phyloP scores from a whole-genome alignment of 495 filamentous ascomycete species.

The Immersiella caudata region DNA sequence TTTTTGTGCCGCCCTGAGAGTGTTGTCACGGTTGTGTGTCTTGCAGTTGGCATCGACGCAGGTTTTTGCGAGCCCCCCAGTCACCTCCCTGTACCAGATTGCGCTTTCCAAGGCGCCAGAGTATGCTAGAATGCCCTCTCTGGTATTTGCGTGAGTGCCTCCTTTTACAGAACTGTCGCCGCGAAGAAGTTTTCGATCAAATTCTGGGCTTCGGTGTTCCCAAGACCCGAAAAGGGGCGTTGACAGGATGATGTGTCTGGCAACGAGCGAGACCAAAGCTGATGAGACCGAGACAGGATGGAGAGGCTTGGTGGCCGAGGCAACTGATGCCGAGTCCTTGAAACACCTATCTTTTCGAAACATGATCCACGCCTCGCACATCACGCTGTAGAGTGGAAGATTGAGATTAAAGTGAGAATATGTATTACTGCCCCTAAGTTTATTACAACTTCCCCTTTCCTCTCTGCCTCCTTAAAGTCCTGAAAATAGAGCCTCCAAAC shows the following conservation, averaged over 20 bases:
- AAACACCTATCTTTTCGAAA: neutral
- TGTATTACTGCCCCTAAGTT: slow-evolving; percentile 5
- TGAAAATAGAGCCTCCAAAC: neutral
- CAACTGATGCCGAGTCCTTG: too few species aligned
- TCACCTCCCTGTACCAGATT: neutral
- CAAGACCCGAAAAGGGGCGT: neutral
- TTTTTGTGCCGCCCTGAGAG: neutral
- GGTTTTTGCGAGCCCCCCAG: neutral
- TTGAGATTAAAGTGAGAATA: neutral
- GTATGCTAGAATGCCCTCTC: neutral
- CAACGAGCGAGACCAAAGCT: neutral
- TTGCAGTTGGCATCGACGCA: neutral
- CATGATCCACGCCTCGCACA: neutral
- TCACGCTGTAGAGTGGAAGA: neutral
- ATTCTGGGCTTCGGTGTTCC: neutral
- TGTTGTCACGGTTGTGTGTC: neutral
- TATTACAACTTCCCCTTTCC: neutral
- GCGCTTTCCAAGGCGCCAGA: neutral
- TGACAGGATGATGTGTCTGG: neutral
- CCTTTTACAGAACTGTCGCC: neutral
- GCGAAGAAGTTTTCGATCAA: neutral
- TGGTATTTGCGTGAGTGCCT: neutral
- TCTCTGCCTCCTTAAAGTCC: neutral
- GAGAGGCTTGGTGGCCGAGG: too few species aligned
- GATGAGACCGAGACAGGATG: neutral